Conservation (phyloP, 2,329 filamentous ascomycete genomes). For the Verticillium dahliae region DNA sequence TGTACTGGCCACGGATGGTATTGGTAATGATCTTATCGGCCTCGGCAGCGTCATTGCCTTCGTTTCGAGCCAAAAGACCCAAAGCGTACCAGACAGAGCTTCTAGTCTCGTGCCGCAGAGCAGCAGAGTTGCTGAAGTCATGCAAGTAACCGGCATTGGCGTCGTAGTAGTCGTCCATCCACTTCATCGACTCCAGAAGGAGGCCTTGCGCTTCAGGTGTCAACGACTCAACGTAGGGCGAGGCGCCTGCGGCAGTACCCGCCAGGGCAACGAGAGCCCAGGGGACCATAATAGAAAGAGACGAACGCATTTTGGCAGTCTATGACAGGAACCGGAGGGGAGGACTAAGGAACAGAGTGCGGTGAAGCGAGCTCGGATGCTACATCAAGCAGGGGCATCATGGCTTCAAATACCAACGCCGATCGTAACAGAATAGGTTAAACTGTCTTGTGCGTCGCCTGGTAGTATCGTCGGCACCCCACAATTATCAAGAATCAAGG, state of each 20-base stretch:
- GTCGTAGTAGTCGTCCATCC: constrained; percentile 51
- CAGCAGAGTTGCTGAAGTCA: constrained; percentile 33
- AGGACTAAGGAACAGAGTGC: neutral
- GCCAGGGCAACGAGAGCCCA: neutral
- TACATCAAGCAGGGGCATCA: neutral
- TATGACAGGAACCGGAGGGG: neutral
- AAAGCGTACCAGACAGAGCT: constrained; percentile 53
- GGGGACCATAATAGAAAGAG: neutral
- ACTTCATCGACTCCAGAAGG: constrained; percentile 44
- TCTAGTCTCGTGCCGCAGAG: constrained; percentile 49
- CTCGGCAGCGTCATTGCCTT: constrained; percentile 38
- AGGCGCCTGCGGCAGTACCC: neutral
- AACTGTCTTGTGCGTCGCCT: neutral
- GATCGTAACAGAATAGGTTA: neutral
- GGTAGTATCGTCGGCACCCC: neutral
- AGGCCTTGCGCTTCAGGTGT: constrained; percentile 26
- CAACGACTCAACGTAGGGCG: constrained; percentile 11
- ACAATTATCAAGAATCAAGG: neutral
- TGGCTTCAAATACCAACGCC: neutral
- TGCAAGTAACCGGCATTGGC: constrained; percentile 44
- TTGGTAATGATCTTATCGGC: constrained; percentile 48
- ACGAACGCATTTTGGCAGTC: neutral
- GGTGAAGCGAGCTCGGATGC: neutral
- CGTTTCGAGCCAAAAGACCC: constrained; percentile 49
- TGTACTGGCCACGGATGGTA: constrained; percentile 46